phyloP scores from a whole-genome alignment of 129 eudicot species.

The Mikania micrantha region DNA sequence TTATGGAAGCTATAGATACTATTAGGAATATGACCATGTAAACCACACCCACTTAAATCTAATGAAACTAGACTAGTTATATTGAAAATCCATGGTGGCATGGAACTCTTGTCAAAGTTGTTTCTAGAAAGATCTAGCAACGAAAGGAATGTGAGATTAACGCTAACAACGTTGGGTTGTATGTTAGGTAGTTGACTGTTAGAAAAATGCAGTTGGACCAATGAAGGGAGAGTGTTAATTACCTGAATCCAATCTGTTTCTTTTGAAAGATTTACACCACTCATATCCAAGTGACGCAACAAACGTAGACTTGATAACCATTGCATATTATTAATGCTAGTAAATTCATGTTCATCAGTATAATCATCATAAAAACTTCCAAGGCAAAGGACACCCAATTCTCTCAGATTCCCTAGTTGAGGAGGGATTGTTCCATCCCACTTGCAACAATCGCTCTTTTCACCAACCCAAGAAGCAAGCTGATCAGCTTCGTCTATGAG shows the following conservation, averaged over 20 bases:
- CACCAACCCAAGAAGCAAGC: constrained; percentile 23
- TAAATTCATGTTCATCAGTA: not conserved
- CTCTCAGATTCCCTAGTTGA: not conserved
- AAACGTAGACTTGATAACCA: not conserved
- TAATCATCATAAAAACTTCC: not conserved
- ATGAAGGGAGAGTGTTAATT: too few relatives aligned
- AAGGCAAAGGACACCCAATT: not conserved
- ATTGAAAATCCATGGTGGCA: not conserved
- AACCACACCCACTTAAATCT: not conserved
- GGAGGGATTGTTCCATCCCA: constrained; percentile 10
- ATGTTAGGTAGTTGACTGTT: too few relatives aligned
- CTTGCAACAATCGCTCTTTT: constrained; percentile 1
- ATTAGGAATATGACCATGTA: too few relatives aligned
- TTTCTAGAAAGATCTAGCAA: too few relatives aligned
- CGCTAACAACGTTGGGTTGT: too few relatives aligned
- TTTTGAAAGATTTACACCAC: not conserved
- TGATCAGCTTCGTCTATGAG: constrained; percentile 10
- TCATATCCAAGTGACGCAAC: not conserved
- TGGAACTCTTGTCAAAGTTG: too few relatives aligned
- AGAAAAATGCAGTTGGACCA: too few relatives aligned
- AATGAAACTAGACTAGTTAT: not conserved
- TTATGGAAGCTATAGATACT: too few relatives aligned
- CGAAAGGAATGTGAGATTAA: too few relatives aligned
- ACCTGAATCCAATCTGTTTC: not conserved
- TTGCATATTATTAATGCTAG: not conserved